These are phyloP conservation scores for Abrus pulchellus DNA, from an alignment of 306 rosid genomes.

Conservation along the genomic window DNA sequence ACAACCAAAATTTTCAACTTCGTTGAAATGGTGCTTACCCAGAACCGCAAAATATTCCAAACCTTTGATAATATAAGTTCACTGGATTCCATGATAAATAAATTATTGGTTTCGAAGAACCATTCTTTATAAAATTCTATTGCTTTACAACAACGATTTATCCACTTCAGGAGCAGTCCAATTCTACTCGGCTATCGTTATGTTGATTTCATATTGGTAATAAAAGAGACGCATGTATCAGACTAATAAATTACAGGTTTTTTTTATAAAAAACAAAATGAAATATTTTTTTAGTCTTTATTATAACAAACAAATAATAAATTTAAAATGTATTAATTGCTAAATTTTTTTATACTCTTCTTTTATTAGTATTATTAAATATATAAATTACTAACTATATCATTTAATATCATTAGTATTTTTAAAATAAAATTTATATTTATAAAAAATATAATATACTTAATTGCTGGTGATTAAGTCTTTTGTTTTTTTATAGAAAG, in stretches of 20 bases:
- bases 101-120: conserved; percentile 3
- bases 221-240: background rate
- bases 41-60: conserved; percentile 4
- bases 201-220: conserved; percentile 7
- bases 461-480: no score
- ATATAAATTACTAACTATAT: no score
- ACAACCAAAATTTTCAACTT: conserved; percentile 32
- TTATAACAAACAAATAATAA: no score
- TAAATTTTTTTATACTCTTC: no score
- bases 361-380: no score
- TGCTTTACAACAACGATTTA: conserved; percentile 11
- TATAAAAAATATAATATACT: no score
- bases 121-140: background rate
- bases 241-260: background rate
- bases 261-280: no score
- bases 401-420: no score
- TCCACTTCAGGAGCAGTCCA: conserved; percentile 11
- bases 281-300: no score
- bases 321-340: no score
- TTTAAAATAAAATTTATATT: no score
- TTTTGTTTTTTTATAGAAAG: no score
- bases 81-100: background rate
- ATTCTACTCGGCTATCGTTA: background rate
- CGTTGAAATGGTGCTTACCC: conserved; percentile 24
- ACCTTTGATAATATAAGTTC: conserved; percentile 13